Percentiles rank a stretch among this genome's conserved stretches.
These are phyloP conservation scores for Pythium coloratum DNA, from an alignment of 352 stramenopile species.

Conservation along the genomic window DNA sequence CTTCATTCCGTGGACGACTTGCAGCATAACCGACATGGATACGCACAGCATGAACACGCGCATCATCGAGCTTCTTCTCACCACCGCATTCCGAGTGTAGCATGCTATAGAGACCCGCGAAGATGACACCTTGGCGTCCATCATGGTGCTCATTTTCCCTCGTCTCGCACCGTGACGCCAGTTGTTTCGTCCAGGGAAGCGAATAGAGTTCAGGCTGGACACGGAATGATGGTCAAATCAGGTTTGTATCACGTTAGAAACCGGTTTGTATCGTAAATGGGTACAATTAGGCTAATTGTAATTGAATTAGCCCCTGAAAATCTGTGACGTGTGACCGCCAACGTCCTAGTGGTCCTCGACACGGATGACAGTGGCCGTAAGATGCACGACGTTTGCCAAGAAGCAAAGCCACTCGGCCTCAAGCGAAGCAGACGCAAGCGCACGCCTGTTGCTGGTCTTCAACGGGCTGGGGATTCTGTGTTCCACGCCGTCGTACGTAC, in stretches of 20 bases:
- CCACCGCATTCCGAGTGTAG: background rate
- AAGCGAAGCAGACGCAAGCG: conserved; percentile 16
- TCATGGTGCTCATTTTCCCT: background rate
- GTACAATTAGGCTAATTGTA: no score
- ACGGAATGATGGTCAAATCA: background rate
- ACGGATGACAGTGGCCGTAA: conserved; percentile 35
- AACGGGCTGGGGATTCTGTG: conserved; percentile 14
- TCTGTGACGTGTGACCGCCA: background rate
- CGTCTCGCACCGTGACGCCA: background rate
- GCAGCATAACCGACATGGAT: conserved; percentile 7
- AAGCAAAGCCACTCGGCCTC: conserved; percentile 58
- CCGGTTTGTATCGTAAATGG: background rate
- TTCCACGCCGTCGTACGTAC: conserved; percentile 33
- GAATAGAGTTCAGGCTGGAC: conserved; percentile 1
- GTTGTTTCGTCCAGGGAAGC: conserved; percentile 1
- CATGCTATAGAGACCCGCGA: background rate
- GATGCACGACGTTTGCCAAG: conserved; percentile 62
- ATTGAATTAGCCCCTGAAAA: background rate
- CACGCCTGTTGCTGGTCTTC: background rate
- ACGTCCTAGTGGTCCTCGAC: background rate
- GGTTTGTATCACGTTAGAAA: conserved; percentile 4
- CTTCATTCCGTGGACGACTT: conserved; percentile 49
- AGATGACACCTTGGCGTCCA: background rate
- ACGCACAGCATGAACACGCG: conserved; percentile 14
- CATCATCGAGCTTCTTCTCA: background rate